A percentile compares a stretch with the other conserved stretches of the same genome.
Evolutionary conservation across 352 stramenopile genomes (phyloP).

Genomic region (Phytophthora podocarpi): DNA sequence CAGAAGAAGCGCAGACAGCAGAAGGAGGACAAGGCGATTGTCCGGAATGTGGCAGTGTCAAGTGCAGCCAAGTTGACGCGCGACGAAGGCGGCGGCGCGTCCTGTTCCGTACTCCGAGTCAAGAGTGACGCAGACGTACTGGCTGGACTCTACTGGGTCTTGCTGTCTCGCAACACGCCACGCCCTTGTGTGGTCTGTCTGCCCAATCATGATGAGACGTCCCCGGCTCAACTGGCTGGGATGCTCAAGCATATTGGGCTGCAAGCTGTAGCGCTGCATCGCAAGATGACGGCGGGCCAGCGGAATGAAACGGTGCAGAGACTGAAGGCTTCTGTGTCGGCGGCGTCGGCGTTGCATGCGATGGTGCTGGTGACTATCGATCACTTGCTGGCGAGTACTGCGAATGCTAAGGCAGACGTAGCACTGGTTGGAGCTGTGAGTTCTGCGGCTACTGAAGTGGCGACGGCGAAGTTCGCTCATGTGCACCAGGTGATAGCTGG

Average conservation of each 20-base stretch:
- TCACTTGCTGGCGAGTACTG: slow-evolving; percentile 47
- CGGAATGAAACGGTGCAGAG: slow-evolving; percentile 60
- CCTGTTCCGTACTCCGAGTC: slow-evolving; percentile 32
- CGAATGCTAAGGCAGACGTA: slow-evolving; percentile 41
- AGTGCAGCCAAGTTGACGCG: slow-evolving; percentile 25
- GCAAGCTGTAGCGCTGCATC: slow-evolving; percentile 66
- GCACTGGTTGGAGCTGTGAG: slow-evolving; percentile 36
- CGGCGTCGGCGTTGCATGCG: slow-evolving; percentile 17
- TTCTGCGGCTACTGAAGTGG: slow-evolving; percentile 11
- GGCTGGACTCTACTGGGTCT: slow-evolving; percentile 61
- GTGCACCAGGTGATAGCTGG: slow-evolving; percentile 26
- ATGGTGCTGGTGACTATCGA: slow-evolving; percentile 68
- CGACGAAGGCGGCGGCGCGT: slow-evolving; percentile 13
- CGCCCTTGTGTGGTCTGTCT: slow-evolving; percentile 59
- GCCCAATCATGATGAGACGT: slow-evolving; percentile 37
- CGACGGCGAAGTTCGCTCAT: slow-evolving; percentile 46
- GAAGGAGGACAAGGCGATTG: slow-evolving; percentile 2
- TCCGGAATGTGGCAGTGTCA: slow-evolving; percentile 25
- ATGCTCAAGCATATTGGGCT: slow-evolving; percentile 65
- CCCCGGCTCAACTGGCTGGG: slow-evolving; percentile 37
- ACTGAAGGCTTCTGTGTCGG: slow-evolving; percentile 19
- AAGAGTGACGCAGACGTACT: slow-evolving; percentile 47
- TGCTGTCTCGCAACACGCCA: slow-evolving; percentile 45
- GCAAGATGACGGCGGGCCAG: slow-evolving; percentile 68
- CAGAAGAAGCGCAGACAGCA: slow-evolving; percentile 15